Conservation (phyloP, 1,284 basidiomycete genomes). For the Apiotrichum porosum region DNA sequence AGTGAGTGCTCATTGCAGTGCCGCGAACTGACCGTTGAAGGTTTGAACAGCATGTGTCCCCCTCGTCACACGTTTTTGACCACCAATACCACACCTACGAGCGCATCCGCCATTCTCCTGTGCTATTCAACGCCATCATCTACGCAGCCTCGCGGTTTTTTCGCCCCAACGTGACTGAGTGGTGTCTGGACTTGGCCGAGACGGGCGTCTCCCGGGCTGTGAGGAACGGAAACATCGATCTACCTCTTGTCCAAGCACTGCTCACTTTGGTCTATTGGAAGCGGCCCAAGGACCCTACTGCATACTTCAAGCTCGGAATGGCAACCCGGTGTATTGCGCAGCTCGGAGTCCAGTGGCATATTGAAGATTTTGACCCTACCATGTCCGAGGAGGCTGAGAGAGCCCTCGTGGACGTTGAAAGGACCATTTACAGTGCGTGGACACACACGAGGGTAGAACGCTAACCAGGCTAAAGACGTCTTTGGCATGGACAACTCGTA, state of each 20-base stretch:
- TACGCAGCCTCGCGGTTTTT: constrained; percentile 21
- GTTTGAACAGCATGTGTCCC: not conserved
- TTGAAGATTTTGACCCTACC: not conserved
- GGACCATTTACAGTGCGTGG: not conserved
- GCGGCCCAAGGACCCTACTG: constrained; percentile 11
- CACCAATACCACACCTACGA: constrained; percentile 9
- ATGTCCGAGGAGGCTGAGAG: not conserved
- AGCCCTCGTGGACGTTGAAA: not conserved
- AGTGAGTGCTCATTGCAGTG: not conserved
- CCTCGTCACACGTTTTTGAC: constrained; percentile 7
- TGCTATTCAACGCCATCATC: constrained; percentile 25
- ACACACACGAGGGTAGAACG: not conserved
- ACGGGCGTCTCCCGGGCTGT: constrained; percentile 15
- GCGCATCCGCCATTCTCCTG: not conserved
- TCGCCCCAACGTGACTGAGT: constrained; percentile 11
- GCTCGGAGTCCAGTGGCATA: constrained; percentile 11
- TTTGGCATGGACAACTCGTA: constrained; percentile 3
- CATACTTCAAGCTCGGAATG: constrained; percentile 22
- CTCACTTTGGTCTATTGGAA: constrained; percentile 16
- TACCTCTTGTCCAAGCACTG: constrained; percentile 18
- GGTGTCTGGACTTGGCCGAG: constrained; percentile 13
- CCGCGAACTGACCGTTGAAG: not conserved
- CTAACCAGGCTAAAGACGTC: not conserved
- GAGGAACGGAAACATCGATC: constrained; percentile 4
- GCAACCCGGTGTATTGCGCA: constrained; percentile 24